Evolutionary conservation across 2,329 filamentous ascomycete species (phyloP).

Genomic region (Phaeosphaeriaceae sp.): DNA sequence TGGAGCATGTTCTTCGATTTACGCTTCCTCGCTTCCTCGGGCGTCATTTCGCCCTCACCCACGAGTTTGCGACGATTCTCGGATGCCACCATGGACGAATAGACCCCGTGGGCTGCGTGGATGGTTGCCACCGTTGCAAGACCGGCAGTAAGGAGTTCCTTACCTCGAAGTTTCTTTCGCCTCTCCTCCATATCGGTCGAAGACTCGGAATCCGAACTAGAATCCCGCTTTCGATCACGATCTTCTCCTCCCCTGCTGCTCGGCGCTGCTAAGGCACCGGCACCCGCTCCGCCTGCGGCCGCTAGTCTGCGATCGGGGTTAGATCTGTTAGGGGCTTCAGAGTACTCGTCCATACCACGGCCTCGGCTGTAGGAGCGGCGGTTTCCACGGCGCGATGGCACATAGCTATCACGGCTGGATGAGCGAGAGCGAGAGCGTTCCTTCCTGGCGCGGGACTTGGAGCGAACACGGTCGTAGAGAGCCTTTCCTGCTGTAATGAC

Average conservation of each 20-base stretch:
- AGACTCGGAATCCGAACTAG: slow-evolving; percentile 54
- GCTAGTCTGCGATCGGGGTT: slow-evolving; percentile 49
- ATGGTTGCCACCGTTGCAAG: slow-evolving; percentile 73
- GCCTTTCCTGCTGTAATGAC: slow-evolving; percentile 59
- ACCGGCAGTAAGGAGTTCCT: slow-evolving; percentile 70
- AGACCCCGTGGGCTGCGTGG: slow-evolving; percentile 71
- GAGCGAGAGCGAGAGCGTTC: slow-evolving; percentile 50
- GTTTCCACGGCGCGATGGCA: slow-evolving; percentile 55
- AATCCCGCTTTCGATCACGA: slow-evolving; percentile 28
- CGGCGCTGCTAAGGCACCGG: slow-evolving; percentile 41
- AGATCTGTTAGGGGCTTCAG: slow-evolving; percentile 43
- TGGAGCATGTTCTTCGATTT: slow-evolving; percentile 69
- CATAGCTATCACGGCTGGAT: slow-evolving; percentile 59
- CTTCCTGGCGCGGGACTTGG: slow-evolving; percentile 58
- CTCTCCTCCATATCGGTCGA: slow-evolving; percentile 69
- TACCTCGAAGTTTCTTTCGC: slow-evolving; percentile 70
- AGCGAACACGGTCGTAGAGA: slow-evolving; percentile 62
- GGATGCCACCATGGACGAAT: slow-evolving; percentile 68
- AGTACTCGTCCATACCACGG: slow-evolving; percentile 55
- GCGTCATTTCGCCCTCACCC: slow-evolving; percentile 68
- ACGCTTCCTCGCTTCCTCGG: slow-evolving; percentile 67
- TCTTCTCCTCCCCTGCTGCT: slow-evolving; percentile 23
- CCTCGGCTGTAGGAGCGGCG: slow-evolving; percentile 47
- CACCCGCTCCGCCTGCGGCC: slow-evolving; percentile 44
- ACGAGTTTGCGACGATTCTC: slow-evolving; percentile 66